Conservation (phyloP, 768 basidiomycete genomes). For the Macrolepiota fuliginosa region DNA sequence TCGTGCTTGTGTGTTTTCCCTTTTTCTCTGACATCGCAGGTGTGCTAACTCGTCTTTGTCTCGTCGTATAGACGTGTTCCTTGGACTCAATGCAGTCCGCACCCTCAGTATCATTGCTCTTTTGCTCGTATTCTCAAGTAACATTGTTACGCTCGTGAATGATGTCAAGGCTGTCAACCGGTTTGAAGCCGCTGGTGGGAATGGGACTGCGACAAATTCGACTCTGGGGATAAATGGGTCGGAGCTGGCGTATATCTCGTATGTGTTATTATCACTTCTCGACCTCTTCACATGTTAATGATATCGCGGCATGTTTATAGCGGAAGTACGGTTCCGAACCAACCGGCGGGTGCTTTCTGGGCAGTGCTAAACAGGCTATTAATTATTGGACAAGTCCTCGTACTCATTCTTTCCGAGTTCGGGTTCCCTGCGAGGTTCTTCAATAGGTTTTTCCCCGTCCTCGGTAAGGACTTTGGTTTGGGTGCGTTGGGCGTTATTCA, state of each 20-base stretch:
- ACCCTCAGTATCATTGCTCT: slow-evolving; percentile 77
- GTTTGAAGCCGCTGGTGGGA: slow-evolving; percentile 44
- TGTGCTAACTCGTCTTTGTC: not conserved
- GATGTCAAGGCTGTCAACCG: slow-evolving; percentile 75
- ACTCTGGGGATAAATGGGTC: slow-evolving; percentile 20
- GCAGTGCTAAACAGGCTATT: slow-evolving; percentile 84
- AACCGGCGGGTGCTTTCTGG: slow-evolving; percentile 90
- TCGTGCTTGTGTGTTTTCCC: slow-evolving; percentile 32
- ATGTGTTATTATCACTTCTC: slow-evolving; percentile 23
- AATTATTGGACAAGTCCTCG: slow-evolving; percentile 80
- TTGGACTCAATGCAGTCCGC: slow-evolving; percentile 77
- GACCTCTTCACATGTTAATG: not conserved
- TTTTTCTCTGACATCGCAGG: not conserved
- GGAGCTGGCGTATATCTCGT: slow-evolving; percentile 81
- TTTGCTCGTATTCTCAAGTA: slow-evolving; percentile 77
- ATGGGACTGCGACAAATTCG: slow-evolving; percentile 20
- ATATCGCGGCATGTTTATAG: slow-evolving; percentile 21
- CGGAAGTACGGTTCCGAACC: slow-evolving; percentile 86
- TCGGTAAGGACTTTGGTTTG: slow-evolving; percentile 81
- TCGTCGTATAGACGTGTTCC: slow-evolving; percentile 51
- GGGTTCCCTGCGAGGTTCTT: slow-evolving; percentile 82
- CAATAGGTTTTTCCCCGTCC: slow-evolving; percentile 79
- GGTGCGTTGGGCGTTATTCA: slow-evolving; percentile 88
- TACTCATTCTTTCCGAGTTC: slow-evolving; percentile 81
- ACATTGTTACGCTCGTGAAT: slow-evolving; percentile 67